Percentiles rank a stretch among this genome's conserved stretches.
Evolutionary conservation across 106 monocot species (phyloP).

Genomic region (Dendrobium officinale): DNA sequence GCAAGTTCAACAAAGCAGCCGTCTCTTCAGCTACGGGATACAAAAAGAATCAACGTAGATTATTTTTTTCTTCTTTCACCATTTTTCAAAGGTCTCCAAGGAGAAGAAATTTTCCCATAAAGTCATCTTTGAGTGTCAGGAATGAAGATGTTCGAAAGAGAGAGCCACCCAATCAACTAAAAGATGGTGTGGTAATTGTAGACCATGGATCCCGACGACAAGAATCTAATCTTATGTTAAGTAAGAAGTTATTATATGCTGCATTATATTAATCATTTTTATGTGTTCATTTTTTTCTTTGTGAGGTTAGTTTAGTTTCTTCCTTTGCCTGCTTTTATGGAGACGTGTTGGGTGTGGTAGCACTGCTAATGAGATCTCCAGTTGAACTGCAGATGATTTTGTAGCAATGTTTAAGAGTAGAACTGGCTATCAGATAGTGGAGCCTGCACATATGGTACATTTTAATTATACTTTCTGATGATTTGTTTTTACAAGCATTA

Average conservation of each 20-base stretch:
- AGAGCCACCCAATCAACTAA: slow-evolving; percentile 21
- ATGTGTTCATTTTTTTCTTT: background rate
- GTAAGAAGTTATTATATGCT: slow-evolving; percentile 26
- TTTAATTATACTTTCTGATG: background rate
- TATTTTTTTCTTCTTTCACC: slow-evolving; percentile 18
- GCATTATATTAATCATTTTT: slow-evolving; percentile 1
- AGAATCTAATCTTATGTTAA: slow-evolving; percentile 91
- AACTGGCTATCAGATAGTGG: slow-evolving; percentile 72
- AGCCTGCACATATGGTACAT: slow-evolving; percentile 94
- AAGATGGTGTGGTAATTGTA: slow-evolving; percentile 84
- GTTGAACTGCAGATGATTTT: slow-evolving; percentile 71
- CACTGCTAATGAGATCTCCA: background rate
- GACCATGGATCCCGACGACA: slow-evolving; percentile 90
- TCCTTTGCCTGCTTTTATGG: slow-evolving; percentile 1
- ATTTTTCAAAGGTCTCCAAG: slow-evolving; percentile 26
- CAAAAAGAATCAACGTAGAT: slow-evolving; percentile 5
- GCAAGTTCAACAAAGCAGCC: background rate
- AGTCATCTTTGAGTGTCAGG: slow-evolving; percentile 27
- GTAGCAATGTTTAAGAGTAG: slow-evolving; percentile 75
- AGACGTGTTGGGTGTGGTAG: background rate
- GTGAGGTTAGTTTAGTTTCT: background rate
- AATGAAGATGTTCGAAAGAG: slow-evolving; percentile 10
- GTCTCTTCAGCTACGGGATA: background rate
- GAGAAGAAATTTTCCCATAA: slow-evolving; percentile 16
- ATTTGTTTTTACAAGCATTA: background rate